Evolutionary conservation across 257 asterid species (phyloP), one percentile per base, ranked within the genome.

Genomic region (Euphrasia confusa): DNA sequence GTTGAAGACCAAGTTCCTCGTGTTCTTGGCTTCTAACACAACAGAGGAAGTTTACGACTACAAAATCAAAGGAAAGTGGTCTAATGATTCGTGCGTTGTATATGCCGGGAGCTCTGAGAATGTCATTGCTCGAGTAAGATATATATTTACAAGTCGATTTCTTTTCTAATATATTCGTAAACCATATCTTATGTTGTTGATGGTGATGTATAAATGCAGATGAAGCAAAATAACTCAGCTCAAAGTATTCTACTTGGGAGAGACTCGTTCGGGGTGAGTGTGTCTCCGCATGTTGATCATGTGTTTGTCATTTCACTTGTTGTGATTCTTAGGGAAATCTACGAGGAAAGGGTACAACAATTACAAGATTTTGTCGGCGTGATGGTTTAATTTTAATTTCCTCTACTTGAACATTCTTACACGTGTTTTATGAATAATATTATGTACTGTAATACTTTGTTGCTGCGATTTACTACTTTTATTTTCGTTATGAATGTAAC

Each of bases 1-100:
- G 42, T 11, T 83, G 13, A 79, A 66, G 67, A 83, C 86, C 5
- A 83, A 86, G 61, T 61, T 83, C 2, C 80, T 81, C 30, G 86
- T 86, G 3, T 79, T 75, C 81, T 32, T 86, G 71, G 84, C 83
- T 13, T 47, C 66, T 0, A 85, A 83, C 73, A 63, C 75, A 21
- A 21, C 24, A 21, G 59, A 54, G 33, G 35, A 54, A 7, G 32
- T 54, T 8, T 54, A 35, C 10, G 59, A 54, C 60, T 55, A 27
- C 7, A 5, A 28, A 28, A 26, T 55, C 37, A 15, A 27, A 26
- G 40, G 40, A 6, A 27, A 18, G 21, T 54, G 59, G 59, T 54
- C 24, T 12, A 27, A 54, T 5, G 24, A 27, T 4, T 24, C 37
- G 40, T 12, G 60, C 7, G 42, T 28, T 14, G 3, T 55, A 0